These are phyloP conservation scores for Globomyces pollinis-pini DNA, from an alignment of 192 early-diverging fungal species.

Conservation along the genomic window DNA sequence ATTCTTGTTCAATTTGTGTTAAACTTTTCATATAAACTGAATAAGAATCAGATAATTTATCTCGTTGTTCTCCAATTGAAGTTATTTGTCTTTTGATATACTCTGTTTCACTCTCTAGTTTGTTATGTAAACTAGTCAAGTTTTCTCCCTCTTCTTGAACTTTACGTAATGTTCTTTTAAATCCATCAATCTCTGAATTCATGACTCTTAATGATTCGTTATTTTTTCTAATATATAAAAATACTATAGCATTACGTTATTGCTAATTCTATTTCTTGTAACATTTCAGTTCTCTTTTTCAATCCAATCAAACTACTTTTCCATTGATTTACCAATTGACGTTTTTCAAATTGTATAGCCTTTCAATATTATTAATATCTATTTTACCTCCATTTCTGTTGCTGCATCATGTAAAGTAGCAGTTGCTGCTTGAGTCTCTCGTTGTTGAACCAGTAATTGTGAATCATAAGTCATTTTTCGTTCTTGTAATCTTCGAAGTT, in stretches of 20 bases:
- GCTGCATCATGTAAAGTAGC: constrained; percentile 53
- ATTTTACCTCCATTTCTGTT: constrained; percentile 45
- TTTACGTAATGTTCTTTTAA: constrained; percentile 29
- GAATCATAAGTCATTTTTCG: constrained; percentile 44
- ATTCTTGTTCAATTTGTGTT: constrained; percentile 42
- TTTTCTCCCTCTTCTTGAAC: constrained; percentile 48
- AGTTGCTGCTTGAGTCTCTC: constrained; percentile 45
- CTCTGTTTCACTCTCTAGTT: constrained; percentile 42
- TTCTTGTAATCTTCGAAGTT: constrained; percentile 45
- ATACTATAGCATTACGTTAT: constrained; percentile 15
- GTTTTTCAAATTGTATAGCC: constrained; percentile 58
- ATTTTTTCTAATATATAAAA: constrained; percentile 31
- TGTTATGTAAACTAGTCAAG: constrained; percentile 40
- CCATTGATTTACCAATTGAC: constrained; percentile 54
- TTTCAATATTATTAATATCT: neutral
- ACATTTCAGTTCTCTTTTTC: constrained; percentile 44
- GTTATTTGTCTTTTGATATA: constrained; percentile 42
- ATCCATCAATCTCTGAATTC: constrained; percentile 43
- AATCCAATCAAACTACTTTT: constrained; percentile 49
- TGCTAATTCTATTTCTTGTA: constrained; percentile 31
- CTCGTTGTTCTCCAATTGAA: constrained; percentile 31
- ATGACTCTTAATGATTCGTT: constrained; percentile 37
- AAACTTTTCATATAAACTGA: constrained; percentile 38
- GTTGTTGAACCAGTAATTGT: constrained; percentile 46
- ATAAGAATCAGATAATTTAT: constrained; percentile 42